Evolutionary conservation across 2,329 filamentous ascomycete species (phyloP).

Genomic region (Grosmannia serpens): DNA sequence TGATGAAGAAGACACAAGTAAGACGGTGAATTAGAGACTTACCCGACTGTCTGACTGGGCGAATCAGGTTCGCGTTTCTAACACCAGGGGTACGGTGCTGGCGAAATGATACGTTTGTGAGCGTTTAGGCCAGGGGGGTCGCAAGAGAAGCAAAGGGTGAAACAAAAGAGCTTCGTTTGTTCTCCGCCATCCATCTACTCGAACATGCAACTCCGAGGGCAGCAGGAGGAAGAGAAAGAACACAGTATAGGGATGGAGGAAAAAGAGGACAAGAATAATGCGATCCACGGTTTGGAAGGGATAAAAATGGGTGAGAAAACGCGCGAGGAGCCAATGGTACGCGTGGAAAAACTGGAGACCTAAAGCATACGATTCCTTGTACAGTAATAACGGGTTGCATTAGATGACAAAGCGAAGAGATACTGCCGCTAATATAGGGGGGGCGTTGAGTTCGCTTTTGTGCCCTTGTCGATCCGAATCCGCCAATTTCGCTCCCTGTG

Average conservation of each 20-base stretch:
- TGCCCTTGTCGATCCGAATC: constrained; percentile 4
- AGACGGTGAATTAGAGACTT: background rate
- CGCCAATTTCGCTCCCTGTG: constrained; percentile 3
- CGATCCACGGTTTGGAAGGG: background rate
- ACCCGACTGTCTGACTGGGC: background rate
- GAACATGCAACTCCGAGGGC: background rate
- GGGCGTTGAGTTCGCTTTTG: background rate
- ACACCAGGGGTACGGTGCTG: background rate
- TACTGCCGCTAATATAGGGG: background rate
- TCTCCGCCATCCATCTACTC: background rate
- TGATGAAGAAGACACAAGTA: background rate
- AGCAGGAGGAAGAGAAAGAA: background rate
- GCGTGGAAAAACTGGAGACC: background rate
- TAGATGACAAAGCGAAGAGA: background rate
- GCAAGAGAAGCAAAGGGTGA: background rate
- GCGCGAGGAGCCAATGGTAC: background rate
- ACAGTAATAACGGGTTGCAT: background rate
- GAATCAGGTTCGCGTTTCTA: background rate
- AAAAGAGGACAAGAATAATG: background rate
- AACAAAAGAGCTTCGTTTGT: background rate
- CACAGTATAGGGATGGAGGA: background rate
- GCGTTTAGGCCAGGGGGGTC: background rate
- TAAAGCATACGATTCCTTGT: background rate
- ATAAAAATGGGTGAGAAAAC: background rate
- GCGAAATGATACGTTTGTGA: background rate